Percentiles rank a stretch among this genome's conserved stretches.
These are phyloP conservation scores for Lipomyces yamadae DNA, from an alignment of 805 yeast species.

Conservation along the genomic window DNA sequence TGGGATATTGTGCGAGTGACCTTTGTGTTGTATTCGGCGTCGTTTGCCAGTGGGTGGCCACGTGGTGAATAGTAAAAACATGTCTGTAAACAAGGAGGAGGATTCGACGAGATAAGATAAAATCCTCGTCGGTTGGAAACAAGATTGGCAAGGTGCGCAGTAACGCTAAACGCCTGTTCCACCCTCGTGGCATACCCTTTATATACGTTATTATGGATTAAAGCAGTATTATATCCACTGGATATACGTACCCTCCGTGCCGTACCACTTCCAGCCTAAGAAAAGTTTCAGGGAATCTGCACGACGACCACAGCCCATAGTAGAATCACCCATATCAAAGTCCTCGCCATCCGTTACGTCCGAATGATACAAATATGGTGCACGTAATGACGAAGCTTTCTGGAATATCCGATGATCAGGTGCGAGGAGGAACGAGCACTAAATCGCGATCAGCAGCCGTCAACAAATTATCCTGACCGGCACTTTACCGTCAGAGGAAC, in stretches of 20 bases:
- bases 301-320: slow-evolving; percentile 91
- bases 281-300: slow-evolving; percentile 81
- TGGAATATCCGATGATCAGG: slow-evolving; percentile 72
- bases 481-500: slow-evolving; percentile 57
- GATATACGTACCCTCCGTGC: slow-evolving; percentile 44
- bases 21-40: slow-evolving; percentile 50
- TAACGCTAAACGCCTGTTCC: slow-evolving; percentile 72
- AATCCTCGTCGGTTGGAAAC: slow-evolving; percentile 54
- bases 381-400: slow-evolving; percentile 72
- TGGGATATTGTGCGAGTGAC: slow-evolving; percentile 67
- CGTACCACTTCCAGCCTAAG: slow-evolving; percentile 81
- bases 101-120: slow-evolving; percentile 57
- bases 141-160: slow-evolving; percentile 61
- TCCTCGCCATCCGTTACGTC: slow-evolving; percentile 57
- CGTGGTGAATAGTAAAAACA: slow-evolving; percentile 75
- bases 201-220: neutral
- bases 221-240: neutral
- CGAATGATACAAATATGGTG: slow-evolving; percentile 80
- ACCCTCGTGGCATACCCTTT: slow-evolving; percentile 68
- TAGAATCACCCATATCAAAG: slow-evolving; percentile 83
- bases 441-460: neutral
- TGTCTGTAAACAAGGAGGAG: slow-evolving; percentile 81
- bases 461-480: neutral
- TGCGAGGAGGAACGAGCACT: slow-evolving; percentile 68
- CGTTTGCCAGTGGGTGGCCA: slow-evolving; percentile 42